Conservation (phyloP, 306 rosid genomes). For the Clitoria ternatea region DNA sequence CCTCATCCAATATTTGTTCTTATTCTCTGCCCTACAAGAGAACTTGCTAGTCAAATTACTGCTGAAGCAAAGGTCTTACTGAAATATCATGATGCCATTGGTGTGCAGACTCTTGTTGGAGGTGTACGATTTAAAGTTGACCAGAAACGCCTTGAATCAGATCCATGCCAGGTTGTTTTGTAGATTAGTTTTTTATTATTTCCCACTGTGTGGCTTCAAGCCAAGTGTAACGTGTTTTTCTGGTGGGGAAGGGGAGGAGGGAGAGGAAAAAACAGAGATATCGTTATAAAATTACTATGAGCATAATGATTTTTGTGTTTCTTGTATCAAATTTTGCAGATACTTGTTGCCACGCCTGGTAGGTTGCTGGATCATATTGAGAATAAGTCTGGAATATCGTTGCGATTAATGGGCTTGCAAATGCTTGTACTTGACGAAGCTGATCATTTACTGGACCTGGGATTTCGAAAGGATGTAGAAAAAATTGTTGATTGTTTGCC, state of each 20-base stretch:
- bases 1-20: conserved; percentile 73
- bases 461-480: conserved; percentile 89
- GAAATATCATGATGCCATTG: conserved; percentile 71
- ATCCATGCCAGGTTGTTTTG: conserved; percentile 76
- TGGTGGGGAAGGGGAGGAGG: neutral
- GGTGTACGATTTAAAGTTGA: conserved; percentile 88
- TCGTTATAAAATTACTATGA: neutral
- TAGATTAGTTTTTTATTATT: conserved; percentile 17
- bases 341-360: conserved; percentile 94
- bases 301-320: conserved; percentile 7
- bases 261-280: neutral
- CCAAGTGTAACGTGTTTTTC: neutral
- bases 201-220: neutral
- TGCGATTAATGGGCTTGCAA: conserved; percentile 74
- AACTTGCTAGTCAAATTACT: conserved; percentile 88
- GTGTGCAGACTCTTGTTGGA: conserved; percentile 88
- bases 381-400: conserved; percentile 76
- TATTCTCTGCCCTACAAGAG: conserved; percentile 92
- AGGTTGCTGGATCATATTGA: conserved; percentile 93
- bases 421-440: conserved; percentile 96
- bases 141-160: conserved; percentile 77
- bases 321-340: conserved; percentile 43
- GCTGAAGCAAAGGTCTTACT: conserved; percentile 79
- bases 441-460: conserved; percentile 82
- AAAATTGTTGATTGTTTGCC: conserved; percentile 94